Conservation (phyloP, 1,139 yeast genomes). For the Zygosaccharomyces sapae region DNA sequence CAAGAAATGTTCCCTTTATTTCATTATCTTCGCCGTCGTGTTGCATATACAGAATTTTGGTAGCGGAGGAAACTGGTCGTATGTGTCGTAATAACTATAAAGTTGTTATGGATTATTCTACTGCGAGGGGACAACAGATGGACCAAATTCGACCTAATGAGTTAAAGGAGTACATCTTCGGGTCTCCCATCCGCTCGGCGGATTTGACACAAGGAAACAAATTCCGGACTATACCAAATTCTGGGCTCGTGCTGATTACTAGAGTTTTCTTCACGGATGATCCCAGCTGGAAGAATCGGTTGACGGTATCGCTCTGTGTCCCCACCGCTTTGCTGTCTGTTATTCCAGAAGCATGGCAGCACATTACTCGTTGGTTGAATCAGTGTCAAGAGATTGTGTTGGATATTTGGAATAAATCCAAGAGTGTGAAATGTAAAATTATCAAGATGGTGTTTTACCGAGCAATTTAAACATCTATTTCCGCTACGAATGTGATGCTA, state of each 20-base stretch:
- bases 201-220: constrained; percentile 28
- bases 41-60: constrained; percentile 32
- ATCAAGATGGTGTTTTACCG: constrained; percentile 16
- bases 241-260: constrained; percentile 31
- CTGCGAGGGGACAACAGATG: constrained; percentile 23
- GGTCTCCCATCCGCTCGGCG: constrained; percentile 33
- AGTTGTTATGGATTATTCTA: constrained; percentile 34
- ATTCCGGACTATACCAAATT: constrained; percentile 31
- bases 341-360: constrained; percentile 31
- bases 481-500: constrained; percentile 24
- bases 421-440: constrained; percentile 5
- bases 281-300: constrained; percentile 17
- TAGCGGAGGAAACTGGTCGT: constrained; percentile 39
- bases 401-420: constrained; percentile 12
- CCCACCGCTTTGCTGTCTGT: constrained; percentile 29
- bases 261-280: constrained; percentile 25
- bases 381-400: constrained; percentile 24
- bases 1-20: constrained; percentile 20
- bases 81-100: constrained; percentile 37
- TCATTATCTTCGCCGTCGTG: constrained; percentile 10
- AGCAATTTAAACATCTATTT: constrained; percentile 17
- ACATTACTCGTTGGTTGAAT: constrained; percentile 28
- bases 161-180: constrained; percentile 36
- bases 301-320: constrained; percentile 33
- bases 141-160: constrained; percentile 32